These are phyloP conservation scores for Alopecurus myosuroides DNA, from an alignment of 176 grass and related monocot species.

Conservation along the genomic window DNA sequence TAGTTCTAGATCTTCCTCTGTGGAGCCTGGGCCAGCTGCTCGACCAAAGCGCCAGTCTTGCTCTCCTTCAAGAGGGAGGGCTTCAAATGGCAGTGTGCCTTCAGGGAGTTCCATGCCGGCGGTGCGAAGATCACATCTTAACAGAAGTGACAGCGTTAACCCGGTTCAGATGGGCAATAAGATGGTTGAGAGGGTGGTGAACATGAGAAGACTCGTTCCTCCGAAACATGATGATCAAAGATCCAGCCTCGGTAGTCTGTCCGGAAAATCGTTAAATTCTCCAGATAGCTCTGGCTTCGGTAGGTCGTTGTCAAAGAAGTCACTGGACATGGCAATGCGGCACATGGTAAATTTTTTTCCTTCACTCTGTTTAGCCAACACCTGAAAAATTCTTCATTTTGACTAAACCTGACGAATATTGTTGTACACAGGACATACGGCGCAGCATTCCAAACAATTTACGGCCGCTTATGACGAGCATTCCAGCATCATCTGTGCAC, in stretches of 20 bases:
- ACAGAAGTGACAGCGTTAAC: conserved; percentile 50
- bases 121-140: conserved; percentile 68
- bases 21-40: conserved; percentile 64
- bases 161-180: conserved; percentile 87
- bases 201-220: conserved; percentile 87
- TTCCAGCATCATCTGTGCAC: conserved; percentile 89
- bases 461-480: conserved; percentile 78
- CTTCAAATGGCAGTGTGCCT: conserved; percentile 49
- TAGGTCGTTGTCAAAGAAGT: conserved; percentile 88
- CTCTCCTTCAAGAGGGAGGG: conserved; percentile 87
- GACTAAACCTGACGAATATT: conserved; percentile 20
- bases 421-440: conserved; percentile 73
- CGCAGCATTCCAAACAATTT: conserved; percentile 86
- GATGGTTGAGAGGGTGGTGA: conserved; percentile 95
- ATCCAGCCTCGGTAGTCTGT: conserved; percentile 44
- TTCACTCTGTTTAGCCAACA: neutral
- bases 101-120: conserved; percentile 61
- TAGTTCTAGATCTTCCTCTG: conserved; percentile 84
- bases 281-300: conserved; percentile 87
- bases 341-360: conserved; percentile 70
- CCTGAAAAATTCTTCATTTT: neutral
- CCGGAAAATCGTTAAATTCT: conserved; percentile 67
- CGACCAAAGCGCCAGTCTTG: conserved; percentile 81
- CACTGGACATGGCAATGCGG: conserved; percentile 92
- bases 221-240: conserved; percentile 79